Evolutionary conservation across 2,329 filamentous ascomycete species (phyloP).

Genomic region (Anthostomella pinea): DNA sequence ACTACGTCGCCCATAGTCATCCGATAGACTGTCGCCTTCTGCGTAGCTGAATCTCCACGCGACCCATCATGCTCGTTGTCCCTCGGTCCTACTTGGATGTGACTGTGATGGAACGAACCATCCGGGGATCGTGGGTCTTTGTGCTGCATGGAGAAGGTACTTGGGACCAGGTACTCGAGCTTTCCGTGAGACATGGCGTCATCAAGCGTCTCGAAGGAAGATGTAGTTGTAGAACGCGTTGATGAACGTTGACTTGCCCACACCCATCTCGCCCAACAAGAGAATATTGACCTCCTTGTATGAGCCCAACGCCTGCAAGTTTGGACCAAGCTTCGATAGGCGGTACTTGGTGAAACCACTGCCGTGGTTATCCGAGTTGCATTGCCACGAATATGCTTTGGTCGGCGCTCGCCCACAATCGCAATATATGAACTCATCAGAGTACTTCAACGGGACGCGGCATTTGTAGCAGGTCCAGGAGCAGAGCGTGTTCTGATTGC

Average conservation of each 20-base stretch:
- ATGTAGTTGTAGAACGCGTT: slow-evolving; percentile 48
- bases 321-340: neutral
- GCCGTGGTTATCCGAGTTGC: slow-evolving; percentile 8
- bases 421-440: slow-evolving; percentile 3
- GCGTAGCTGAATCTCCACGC: slow-evolving; percentile 36
- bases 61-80: slow-evolving; percentile 33
- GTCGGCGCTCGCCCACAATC: slow-evolving; percentile 1
- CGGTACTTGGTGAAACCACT: slow-evolving; percentile 1
- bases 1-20: slow-evolving; percentile 27
- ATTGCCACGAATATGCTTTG: slow-evolving; percentile 6
- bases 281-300: slow-evolving; percentile 40
- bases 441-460: slow-evolving; percentile 5
- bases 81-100: slow-evolving; percentile 30
- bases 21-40: slow-evolving; percentile 33
- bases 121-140: slow-evolving; percentile 23
- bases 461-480: slow-evolving; percentile 10
- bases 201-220: slow-evolving; percentile 34
- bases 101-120: slow-evolving; percentile 22
- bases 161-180: slow-evolving; percentile 38
- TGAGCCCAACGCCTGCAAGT: slow-evolving; percentile 19
- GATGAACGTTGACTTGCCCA: slow-evolving; percentile 48
- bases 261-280: slow-evolving; percentile 46
- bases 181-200: slow-evolving; percentile 33
- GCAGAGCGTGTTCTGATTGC: neutral
- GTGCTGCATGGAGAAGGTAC: slow-evolving; percentile 35